phyloP scores from a whole-genome alignment of 345 rosid genomes.

The Eucalyptus albens region DNA sequence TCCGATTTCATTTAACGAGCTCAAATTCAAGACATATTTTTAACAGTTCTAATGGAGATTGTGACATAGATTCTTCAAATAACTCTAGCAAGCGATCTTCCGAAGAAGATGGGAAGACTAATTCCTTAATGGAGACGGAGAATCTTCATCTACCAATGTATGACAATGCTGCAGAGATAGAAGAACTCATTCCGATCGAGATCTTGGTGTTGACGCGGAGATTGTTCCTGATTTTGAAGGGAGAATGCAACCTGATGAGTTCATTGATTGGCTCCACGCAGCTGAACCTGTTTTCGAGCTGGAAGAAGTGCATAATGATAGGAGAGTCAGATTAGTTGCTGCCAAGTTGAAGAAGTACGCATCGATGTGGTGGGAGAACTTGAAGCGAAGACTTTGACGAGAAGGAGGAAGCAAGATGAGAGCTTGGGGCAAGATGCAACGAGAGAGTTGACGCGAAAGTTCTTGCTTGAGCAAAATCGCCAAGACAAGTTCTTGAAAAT shows the following conservation, averaged over 20 bases:
- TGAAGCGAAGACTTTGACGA: too few relatives aligned
- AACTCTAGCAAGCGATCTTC: background rate
- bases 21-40: too few relatives aligned
- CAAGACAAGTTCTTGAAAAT: background rate
- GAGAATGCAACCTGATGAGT: background rate
- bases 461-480: background rate
- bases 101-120: background rate
- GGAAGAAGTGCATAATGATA: background rate
- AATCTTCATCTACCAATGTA: background rate
- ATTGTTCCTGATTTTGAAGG: background rate
- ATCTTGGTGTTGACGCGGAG: background rate
- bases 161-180: background rate
- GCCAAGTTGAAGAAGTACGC: background rate
- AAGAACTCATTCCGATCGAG: background rate
- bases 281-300: background rate
- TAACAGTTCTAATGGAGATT: background rate
- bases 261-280: background rate
- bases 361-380: background rate
- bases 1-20: too few relatives aligned
- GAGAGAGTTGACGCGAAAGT: background rate
- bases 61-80: background rate
- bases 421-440: too few relatives aligned
- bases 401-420: too few relatives aligned
- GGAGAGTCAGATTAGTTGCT: background rate
- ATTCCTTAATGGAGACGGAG: background rate